Evolutionary conservation across 108 stramenopile species (phyloP), one percentile per base, ranked within the genome.

Genomic region (Nannochloropsis gaditana): DNA sequence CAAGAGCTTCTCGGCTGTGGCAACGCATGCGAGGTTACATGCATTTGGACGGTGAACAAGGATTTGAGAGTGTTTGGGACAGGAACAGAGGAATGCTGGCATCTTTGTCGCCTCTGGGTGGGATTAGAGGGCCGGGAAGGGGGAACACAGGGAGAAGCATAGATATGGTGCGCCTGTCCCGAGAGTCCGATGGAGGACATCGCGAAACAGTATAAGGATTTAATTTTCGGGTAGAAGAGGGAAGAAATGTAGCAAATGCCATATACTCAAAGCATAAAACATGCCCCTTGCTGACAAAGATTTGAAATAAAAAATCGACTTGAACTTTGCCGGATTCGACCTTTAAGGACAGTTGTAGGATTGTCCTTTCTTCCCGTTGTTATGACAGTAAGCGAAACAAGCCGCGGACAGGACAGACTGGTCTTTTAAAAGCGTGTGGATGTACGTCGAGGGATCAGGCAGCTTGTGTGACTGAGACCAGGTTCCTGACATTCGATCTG

Each of bases 1-100:
- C 59, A n/a, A 15, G 59, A n/a, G 59, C 8, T n/a, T 73, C 59
- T 6, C 59, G 59, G 19, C 5, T 73, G 59, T 73, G 59, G 59
- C 59, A 73, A 73, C 59, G 59, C 59, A n/a, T 73, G 59, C 59
- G 59, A n/a, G 59, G 59, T n/a, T 73, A 73, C 6, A n/a, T n/a
- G 59, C 59, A 73, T 15, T n/a, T 73, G 59, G 59, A 73, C 19
- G 59, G n/a, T 15, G 59, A 73, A 73, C 19, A n/a, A 4, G 59
- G 19, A 73, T 31, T 31, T 31, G 31, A 31, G 31, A 31, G 59
- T 15, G 8, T 3, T n/a, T 3, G n/a, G 59, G 59, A n/a, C 59
- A n/a, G n/a, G 59, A n/a, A 73, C 59, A 73, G 8, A 73, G 59
- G 59, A 73, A 2, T 15, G 8, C 2, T 73, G 8, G 59, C 19